Conservation (phyloP, 768 basidiomycete genomes). For the Phanerodontia chrysosporium region DNA sequence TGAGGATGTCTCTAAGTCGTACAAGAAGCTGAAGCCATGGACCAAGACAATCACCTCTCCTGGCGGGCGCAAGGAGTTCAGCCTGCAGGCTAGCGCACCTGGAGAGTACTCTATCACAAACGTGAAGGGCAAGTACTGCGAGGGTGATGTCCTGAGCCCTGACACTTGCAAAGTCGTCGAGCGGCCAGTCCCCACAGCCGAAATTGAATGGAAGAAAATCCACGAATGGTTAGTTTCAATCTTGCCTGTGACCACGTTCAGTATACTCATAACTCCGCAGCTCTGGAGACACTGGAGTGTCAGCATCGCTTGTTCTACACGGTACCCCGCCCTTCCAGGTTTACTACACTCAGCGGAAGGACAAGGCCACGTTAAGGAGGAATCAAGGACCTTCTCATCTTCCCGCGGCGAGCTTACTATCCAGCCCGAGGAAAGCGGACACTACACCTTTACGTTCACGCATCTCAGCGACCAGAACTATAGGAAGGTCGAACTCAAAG, state of each 20-base stretch:
- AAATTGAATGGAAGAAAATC: conserved; percentile 85
- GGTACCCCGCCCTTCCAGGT: conserved; percentile 89
- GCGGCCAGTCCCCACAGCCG: conserved; percentile 71
- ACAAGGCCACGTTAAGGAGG: conserved; percentile 58
- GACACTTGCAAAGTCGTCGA: conserved; percentile 76
- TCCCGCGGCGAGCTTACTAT: conserved; percentile 79
- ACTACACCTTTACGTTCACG: conserved; percentile 80
- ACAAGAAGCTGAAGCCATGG: conserved; percentile 54
- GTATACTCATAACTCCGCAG: conserved; percentile 31
- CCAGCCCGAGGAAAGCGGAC: conserved; percentile 85
- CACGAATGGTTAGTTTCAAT: conserved; percentile 73
- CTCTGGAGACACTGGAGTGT: conserved; percentile 89
- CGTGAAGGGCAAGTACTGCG: conserved; percentile 75
- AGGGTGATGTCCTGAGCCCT: conserved; percentile 80
- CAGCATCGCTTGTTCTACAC: conserved; percentile 78
- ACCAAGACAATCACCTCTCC: conserved; percentile 55
- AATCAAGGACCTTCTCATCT: conserved; percentile 54
- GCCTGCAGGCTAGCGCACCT: conserved; percentile 51
- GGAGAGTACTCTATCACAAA: conserved; percentile 75
- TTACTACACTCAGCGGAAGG: conserved; percentile 69
- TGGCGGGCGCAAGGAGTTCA: conserved; percentile 38
- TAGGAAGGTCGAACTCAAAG: conserved; percentile 65
- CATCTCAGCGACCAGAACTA: conserved; percentile 84
- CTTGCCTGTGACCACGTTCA: conserved; percentile 2
- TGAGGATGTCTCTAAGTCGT: conserved; percentile 26